Base-by-base conservation (phyloP, 768 basidiomycete genomes). In the Gymnopilus junonius region DNA sequence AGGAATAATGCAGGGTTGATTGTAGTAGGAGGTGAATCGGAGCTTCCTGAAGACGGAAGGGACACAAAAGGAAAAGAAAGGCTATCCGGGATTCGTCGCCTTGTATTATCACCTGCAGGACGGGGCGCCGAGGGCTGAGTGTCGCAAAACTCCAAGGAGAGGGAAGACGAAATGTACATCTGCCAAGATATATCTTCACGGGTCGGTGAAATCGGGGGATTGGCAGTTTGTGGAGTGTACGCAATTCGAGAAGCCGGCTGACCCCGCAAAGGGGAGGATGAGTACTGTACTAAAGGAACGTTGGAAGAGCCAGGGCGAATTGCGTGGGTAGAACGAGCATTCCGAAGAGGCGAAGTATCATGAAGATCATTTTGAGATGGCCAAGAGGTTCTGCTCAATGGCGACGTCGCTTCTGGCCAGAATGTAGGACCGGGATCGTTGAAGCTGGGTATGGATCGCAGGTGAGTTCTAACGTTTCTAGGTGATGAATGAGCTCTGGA, bases 131-230 rank as follows among this genome's bases (percentile, higher is more conserved):
- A 31, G 20, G 63, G 54, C 23, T 55, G 48, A 39, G 35, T 39
- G 21, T 58, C 34, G 37, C 29, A 29, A 56, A 66, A 63, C n/a
- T 66, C 60, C 32, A 69, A 57, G 8, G 70, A 63, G 17, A 64
- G 59, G 12, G 70, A 71, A 39, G 65, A 51, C 17, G 70, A 71
- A 3, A 69, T 64, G 57, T 65, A 71, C 69, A 70, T 70, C 40
- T 67, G 69, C 69, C 69, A 70, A 23, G 64, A 57, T 34, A 64
- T 31, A 34, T 68, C 69, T 8, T 70, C 69, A 1, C 53, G 62
- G 21, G 65, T 51, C 29, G 43, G 58, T 10, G 59, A 54, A 27
- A 61, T 55, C 3, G 63, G 60, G 1, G 53, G 29, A 25, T 50
- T 46, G 40, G 48, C n/a, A 34, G 60, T 50, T n/a, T 42, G 27